Percentiles rank a stretch among this genome's conserved stretches.
These are phyloP conservation scores for Amanita inopinata DNA, from an alignment of 768 basidiomycete genomes.

Conservation along the genomic window DNA sequence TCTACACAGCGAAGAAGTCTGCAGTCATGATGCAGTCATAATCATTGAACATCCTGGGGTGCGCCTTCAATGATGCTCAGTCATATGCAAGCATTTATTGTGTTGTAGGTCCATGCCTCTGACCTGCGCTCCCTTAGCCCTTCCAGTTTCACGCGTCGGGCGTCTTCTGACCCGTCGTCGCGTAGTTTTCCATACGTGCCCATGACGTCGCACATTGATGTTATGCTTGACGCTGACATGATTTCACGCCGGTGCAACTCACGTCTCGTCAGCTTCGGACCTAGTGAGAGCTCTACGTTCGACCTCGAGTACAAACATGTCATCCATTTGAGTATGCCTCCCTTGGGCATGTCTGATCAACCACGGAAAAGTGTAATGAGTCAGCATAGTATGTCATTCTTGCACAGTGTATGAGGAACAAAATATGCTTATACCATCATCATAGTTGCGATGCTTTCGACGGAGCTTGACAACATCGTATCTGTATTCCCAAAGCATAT, in stretches of 20 bases:
- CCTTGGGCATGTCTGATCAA: not conserved
- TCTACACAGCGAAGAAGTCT: conserved; percentile 36
- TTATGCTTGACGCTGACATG: conserved; percentile 27
- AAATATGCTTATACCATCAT: not conserved
- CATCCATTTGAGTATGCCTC: conserved; percentile 45
- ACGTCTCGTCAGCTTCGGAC: conserved; percentile 30
- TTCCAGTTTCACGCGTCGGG: conserved; percentile 35
- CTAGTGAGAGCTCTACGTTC: conserved; percentile 27
- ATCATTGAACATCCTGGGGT: conserved; percentile 69
- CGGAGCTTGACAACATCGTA: conserved; percentile 34
- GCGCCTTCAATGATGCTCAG: conserved; percentile 17
- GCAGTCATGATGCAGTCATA: conserved; percentile 56
- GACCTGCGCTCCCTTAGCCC: conserved; percentile 56
- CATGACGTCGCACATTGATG: conserved; percentile 19
- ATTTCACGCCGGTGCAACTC: conserved; percentile 48
- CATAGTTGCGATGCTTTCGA: conserved; percentile 4
- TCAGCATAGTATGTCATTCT: conserved; percentile 38
- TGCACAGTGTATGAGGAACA: not conserved
- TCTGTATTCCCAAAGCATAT: conserved; percentile 49
- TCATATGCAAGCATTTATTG: not conserved
- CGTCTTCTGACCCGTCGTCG: conserved; percentile 42
- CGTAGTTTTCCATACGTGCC: conserved; percentile 56
- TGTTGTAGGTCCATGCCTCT: conserved; percentile 58
- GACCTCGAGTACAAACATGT: conserved; percentile 40
- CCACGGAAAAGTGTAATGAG: conserved; percentile 38